Base-by-base conservation (phyloP, 2,329 filamentous ascomycete genomes). In the Alternaria tenuissima region DNA sequence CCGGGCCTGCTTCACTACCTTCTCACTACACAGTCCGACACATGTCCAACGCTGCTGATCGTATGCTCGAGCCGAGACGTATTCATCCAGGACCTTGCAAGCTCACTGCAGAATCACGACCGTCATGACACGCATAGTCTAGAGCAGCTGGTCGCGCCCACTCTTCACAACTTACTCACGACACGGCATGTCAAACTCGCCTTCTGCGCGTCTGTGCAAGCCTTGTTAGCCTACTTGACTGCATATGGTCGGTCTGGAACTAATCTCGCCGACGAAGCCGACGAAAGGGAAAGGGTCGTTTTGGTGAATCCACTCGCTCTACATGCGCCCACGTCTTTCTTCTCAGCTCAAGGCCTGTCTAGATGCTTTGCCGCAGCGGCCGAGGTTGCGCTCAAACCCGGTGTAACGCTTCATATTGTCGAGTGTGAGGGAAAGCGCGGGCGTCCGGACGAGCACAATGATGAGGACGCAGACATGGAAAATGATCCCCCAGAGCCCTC, bases 161-260 rank as follows among this genome's bases (percentile, higher is more conserved):
- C 91, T 0, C 86, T 97, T 14, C 85, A 88, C 55, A 86, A 92
- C 63, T 82, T 94, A 28, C 86, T 89, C 47, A 84, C 86, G 4
- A 89, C 92, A 7, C 86, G 88, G 30, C 87, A 89, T 69, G 85
- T 96, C 63, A 87, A 86, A 55, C 78, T 94, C 8, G 81, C 87
- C 36, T 97, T 96, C 78, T 86, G 88, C 55, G 88, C 92, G 0
- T 92, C 90, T 3, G 85, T 95, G 55, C 88, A 91, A 22, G 89
- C 91, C 76, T 85, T 97, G 7, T 89, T 92, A 55, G 92, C 92
- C 36, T 92, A 90, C 70, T 83, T 97, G 18, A 83, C 90, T 42
- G 83, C 87, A 52, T 64, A 61, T 49, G 66, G 62, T 43, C 63
- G 57, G 22, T 42, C 60, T 52, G 62, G 36, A 32, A 48, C 63